A percentile compares a stretch with the other conserved stretches of the same genome.
phyloP scores from a whole-genome alignment of 257 asterid genomes.

The Solanum tarijense region DNA sequence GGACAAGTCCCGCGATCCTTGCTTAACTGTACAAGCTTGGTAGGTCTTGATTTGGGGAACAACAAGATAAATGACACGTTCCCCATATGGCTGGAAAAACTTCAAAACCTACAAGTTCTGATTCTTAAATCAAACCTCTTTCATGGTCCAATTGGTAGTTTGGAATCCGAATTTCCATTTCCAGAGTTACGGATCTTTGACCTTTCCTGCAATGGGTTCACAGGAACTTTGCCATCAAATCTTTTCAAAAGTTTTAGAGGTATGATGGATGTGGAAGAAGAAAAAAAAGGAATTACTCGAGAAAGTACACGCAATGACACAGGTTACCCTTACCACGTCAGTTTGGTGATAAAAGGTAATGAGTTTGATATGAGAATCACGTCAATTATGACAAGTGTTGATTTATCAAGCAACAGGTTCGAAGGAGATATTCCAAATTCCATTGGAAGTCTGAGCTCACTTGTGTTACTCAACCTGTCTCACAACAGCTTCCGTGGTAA shows the following conservation, averaged over 20 bases:
- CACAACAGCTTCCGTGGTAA: too few species aligned
- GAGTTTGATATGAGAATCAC: background rate
- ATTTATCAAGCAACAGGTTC: too few species aligned
- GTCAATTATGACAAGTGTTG: too few species aligned
- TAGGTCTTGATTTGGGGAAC: background rate
- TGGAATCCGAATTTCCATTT: background rate
- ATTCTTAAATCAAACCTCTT: background rate
- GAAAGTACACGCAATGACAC: too few species aligned
- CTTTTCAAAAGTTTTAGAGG: background rate
- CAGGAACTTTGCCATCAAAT: background rate
- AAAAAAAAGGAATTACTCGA: accelerated
- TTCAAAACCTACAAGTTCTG: background rate
- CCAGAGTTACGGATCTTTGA: background rate
- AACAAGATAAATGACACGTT: background rate
- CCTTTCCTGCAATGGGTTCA: background rate
- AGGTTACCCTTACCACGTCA: too few species aligned
- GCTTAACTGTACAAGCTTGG: background rate
- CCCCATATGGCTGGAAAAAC: background rate
- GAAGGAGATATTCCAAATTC: too few species aligned
- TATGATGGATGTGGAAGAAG: too few species aligned
- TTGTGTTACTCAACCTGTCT: too few species aligned
- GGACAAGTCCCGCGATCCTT: background rate
- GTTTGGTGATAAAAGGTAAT: too few species aligned
- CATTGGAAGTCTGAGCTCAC: too few species aligned
- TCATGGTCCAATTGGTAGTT: background rate